phyloP scores from a whole-genome alignment of 768 basidiomycete species.

The Mycena maculata region DNA sequence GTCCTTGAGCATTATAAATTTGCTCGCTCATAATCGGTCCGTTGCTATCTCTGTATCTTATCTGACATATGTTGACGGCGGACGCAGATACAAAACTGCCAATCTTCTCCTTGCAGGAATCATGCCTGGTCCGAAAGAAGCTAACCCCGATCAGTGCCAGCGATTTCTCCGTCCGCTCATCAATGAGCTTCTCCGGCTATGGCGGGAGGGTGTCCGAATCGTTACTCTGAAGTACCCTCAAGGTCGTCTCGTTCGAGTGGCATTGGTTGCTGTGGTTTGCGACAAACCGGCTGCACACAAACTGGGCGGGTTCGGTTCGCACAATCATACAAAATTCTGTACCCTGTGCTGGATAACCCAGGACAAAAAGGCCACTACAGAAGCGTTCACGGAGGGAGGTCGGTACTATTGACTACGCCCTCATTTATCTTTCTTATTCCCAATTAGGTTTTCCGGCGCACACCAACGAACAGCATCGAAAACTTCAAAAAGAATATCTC shows the following conservation, averaged over 20 bases:
- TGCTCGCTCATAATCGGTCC: conserved; percentile 32
- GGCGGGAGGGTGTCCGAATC: conserved; percentile 38
- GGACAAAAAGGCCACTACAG: conserved; percentile 33
- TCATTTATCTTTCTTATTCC: neutral
- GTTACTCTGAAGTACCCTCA: conserved; percentile 38
- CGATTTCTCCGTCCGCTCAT: conserved; percentile 39
- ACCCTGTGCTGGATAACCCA: conserved; percentile 48
- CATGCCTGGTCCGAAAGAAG: conserved; percentile 44
- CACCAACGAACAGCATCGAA: conserved; percentile 30
- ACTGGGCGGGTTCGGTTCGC: conserved; percentile 43
- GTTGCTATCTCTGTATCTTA: conserved; percentile 8
- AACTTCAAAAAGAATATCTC: conserved; percentile 26
- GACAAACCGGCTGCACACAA: conserved; percentile 55
- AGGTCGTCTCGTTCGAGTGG: conserved; percentile 45
- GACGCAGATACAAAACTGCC: conserved; percentile 41
- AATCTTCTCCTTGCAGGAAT: conserved; percentile 42
- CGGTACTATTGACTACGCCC: neutral
- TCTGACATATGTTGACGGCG: no score
- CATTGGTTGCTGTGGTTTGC: conserved; percentile 48
- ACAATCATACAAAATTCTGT: conserved; percentile 48
- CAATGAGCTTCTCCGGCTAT: conserved; percentile 40
- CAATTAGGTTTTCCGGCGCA: conserved; percentile 8
- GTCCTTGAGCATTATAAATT: conserved; percentile 48
- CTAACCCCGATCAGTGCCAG: conserved; percentile 41
- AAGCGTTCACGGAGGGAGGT: conserved; percentile 34